Conservation (phyloP, 202 grass and related monocot species). For the Zizania palustris region DNA sequence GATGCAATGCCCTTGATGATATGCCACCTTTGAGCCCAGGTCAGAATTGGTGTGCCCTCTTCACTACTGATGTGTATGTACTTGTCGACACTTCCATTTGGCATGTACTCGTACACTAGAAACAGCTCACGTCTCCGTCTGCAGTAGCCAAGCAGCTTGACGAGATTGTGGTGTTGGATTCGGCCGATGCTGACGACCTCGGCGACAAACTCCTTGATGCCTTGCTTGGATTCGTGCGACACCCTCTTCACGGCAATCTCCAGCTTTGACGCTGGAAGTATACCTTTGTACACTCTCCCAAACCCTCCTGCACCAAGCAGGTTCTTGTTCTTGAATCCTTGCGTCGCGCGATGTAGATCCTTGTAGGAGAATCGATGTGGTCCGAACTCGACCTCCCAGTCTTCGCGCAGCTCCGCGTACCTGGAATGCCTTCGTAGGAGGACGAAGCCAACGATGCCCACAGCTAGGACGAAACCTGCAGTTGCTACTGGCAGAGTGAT, state of each 20-base stretch:
- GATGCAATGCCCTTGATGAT: constrained; percentile 15
- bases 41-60: background rate
- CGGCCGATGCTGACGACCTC: constrained; percentile 2
- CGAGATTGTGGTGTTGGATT: constrained; percentile 32
- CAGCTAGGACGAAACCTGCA: background rate
- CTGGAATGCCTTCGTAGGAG: background rate
- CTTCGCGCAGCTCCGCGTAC: background rate
- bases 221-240: constrained; percentile 1
- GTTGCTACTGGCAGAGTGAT: background rate
- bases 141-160: constrained; percentile 41
- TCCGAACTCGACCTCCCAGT: constrained; percentile 20
- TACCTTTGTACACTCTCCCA: constrained; percentile 10
- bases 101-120: constrained; percentile 7
- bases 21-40: background rate
- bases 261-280: background rate
- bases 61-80: background rate
- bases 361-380: constrained; percentile 1
- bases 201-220: background rate
- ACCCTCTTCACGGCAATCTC: constrained; percentile 9
- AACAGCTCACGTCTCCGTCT: constrained; percentile 8
- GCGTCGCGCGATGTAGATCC: background rate
- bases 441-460: background rate
- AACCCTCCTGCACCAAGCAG: background rate
- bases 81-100: constrained; percentile 28
- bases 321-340: constrained; percentile 7